Evolutionary conservation across 768 basidiomycete genomes (phyloP), one percentile per base, ranked within the genome.

Genomic region (Asterophora lycoperdoides): DNA sequence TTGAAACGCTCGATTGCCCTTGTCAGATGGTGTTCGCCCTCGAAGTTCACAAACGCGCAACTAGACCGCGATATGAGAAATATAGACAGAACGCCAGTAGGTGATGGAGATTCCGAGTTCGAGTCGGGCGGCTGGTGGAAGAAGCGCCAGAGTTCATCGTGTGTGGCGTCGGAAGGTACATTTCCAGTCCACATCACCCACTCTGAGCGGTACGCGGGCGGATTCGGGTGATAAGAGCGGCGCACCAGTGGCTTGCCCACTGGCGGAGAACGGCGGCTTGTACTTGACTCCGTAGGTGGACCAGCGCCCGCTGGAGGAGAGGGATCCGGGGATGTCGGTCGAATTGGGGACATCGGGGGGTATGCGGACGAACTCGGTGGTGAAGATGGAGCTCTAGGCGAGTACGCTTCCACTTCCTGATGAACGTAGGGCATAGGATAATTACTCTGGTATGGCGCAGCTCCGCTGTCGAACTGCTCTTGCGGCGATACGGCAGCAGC

Each of bases 141-240:
- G 64, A 93, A 94, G 6, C 72, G 72, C 86, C 85, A 89, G 4
- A 96, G 72, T 60, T 96, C 93, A 55, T 91, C 84, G 51, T 91
- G 79, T 3, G 80, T 81, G 13, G 90, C 83, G 58, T 93, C 89
- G 5, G 77, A 75, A 2, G 90, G 89, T 3, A 96, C 86, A 60
- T 97, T 97, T 8, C 94, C 94, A 10, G 83, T 84, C 94, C 94
- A 96, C 89, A 93, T 91, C 1, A 93, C 93, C 89, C 88, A 94
- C 50, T 91, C 89, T 6, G 89, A 90, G 11, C 90, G 79, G 45
- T 87, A 75, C 9, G 80, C 69, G 10, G 86, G 85, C 1, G 83
- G 78, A 48, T 81, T 84, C 2, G 86, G 86, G 54, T 88, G 86
- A 56, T 83, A 86, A 17, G 75, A 58, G 8, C 78, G 75, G 35